Percentiles rank a stretch among this genome's conserved stretches.
phyloP scores from a whole-genome alignment of 202 grass and related monocot species.

The Setaria italica region DNA sequence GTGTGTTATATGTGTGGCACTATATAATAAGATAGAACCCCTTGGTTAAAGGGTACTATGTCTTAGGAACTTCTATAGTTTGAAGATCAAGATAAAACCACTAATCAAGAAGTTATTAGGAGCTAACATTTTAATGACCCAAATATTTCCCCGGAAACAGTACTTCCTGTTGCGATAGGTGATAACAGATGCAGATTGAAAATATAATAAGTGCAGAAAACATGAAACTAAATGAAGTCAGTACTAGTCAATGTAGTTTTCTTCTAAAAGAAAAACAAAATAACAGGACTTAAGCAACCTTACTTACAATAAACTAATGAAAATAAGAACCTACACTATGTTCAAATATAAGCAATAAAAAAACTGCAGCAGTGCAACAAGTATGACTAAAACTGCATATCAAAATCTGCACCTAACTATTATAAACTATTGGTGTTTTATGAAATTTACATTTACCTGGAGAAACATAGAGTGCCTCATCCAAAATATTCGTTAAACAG shows the following conservation, averaged over 20 bases:
- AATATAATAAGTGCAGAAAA: background rate
- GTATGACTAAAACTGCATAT: background rate
- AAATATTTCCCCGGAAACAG: background rate
- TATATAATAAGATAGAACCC: background rate
- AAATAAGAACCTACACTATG: background rate
- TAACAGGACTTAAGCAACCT: background rate
- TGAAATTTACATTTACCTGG: background rate
- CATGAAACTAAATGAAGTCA: background rate
- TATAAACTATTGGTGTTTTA: constrained; percentile 7
- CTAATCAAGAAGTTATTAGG: background rate
- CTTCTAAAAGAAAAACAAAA: background rate
- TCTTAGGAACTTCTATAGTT: background rate
- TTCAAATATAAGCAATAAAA: background rate
- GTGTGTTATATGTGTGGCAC: background rate
- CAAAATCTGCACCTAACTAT: background rate
- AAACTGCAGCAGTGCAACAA: background rate
- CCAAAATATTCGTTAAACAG: constrained; percentile 38
- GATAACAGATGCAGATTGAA: background rate
- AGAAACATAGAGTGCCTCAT: background rate
- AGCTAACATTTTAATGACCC: background rate
- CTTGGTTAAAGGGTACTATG: background rate
- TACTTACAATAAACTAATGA: background rate
- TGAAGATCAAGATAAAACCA: background rate
- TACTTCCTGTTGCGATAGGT: background rate
- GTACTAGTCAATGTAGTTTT: background rate